phyloP scores from a whole-genome alignment of 176 grass and related monocot genomes.

The Aegilops tauschii region DNA sequence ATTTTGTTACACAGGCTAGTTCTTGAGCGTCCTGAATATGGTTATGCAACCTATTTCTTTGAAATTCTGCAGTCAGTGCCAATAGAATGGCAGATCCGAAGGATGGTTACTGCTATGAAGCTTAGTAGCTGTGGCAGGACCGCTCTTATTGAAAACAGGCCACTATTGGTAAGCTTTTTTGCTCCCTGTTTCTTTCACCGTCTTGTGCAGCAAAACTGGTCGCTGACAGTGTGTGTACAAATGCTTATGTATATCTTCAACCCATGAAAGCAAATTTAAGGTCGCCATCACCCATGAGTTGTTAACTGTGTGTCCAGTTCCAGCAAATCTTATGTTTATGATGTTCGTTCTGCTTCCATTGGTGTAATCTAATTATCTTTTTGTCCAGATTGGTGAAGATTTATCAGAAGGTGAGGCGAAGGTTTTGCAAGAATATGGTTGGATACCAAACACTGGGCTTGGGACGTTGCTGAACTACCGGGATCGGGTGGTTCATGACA shows the following conservation, averaged over 20 bases:
- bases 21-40: conserved; percentile 94
- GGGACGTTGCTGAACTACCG: conserved; percentile 82
- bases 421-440: conserved; percentile 76
- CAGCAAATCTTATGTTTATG: neutral
- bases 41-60: conserved; percentile 96
- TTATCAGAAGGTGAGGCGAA: conserved; percentile 62
- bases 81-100: conserved; percentile 77
- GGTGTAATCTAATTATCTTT: neutral
- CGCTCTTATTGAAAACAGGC: conserved; percentile 81
- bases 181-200: neutral
- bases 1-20: conserved; percentile 62
- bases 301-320: neutral
- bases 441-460: conserved; percentile 70
- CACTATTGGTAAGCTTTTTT: conserved; percentile 56
- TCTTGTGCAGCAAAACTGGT: neutral
- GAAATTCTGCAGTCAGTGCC: conserved; percentile 66
- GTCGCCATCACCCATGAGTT: neutral
- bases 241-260: neutral
- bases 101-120: conserved; percentile 84
- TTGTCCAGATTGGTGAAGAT: conserved; percentile 63
- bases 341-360: neutral
- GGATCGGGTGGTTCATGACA: conserved; percentile 80
- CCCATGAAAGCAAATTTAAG: neutral
- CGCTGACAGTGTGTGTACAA: neutral
- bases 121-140: conserved; percentile 72